phyloP scores from a whole-genome alignment of 2,329 filamentous ascomycete genomes.

The Pseudocercospora ulei region DNA sequence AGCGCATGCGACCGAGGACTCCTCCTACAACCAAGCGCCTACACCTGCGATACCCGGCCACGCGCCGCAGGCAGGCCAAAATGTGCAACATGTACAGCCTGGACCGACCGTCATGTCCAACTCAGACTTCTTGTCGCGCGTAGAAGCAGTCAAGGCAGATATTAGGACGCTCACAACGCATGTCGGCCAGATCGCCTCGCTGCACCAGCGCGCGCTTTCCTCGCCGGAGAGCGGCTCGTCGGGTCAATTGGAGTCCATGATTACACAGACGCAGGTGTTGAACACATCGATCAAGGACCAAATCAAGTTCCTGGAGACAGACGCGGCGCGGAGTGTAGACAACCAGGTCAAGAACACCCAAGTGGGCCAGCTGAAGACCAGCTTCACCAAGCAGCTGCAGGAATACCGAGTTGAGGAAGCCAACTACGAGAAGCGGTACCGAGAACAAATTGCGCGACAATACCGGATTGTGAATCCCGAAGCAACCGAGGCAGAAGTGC shows the following conservation, averaged over 20 bases:
- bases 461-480: constrained; percentile 64
- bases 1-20: constrained; percentile 4
- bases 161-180: constrained; percentile 58
- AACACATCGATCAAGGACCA: constrained; percentile 69
- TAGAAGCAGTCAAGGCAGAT: constrained; percentile 56
- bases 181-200: constrained; percentile 56
- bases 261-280: constrained; percentile 59
- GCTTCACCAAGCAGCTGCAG: constrained; percentile 62
- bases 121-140: constrained; percentile 58
- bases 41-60: constrained; percentile 25
- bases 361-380: constrained; percentile 58
- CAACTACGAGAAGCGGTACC: constrained; percentile 59
- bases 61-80: constrained; percentile 48
- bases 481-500: constrained; percentile 62
- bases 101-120: constrained; percentile 46
- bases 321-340: constrained; percentile 55
- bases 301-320: constrained; percentile 66
- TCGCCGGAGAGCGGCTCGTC: constrained; percentile 50
- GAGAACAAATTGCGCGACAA: constrained; percentile 69
- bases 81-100: constrained; percentile 38
- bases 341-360: constrained; percentile 61
- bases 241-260: constrained; percentile 54
- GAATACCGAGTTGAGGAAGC: constrained; percentile 63
- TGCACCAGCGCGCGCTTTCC: constrained; percentile 62
- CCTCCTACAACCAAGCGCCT: constrained; percentile 12